Evolutionary conservation across 306 rosid species (phyloP), one percentile per base, ranked within the genome.

Genomic region (Purshia tridentata): DNA sequence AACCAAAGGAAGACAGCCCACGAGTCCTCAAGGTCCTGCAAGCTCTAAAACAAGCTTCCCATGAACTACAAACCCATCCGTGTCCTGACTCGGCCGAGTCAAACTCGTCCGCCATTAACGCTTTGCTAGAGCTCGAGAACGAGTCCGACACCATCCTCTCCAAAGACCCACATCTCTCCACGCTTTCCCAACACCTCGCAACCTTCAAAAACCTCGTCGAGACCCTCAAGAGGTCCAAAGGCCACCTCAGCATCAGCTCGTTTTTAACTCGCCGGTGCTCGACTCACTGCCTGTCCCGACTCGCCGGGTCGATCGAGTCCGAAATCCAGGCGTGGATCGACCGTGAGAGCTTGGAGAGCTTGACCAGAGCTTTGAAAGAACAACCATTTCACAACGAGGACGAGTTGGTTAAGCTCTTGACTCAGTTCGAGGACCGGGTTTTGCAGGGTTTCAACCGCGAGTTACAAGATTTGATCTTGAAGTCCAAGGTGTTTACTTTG

Each of bases 311-410:
- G 0, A 94, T 93, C 73, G 87, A 84, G 68, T 71, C 86, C 18
- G 94, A 94, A 74, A 85, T 94, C 67, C 97, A 94, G 67, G 84
- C 89, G 0, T 94, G 98, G 98, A 94, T 94, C 44, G 96, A 91
- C 74, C 94, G 96, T 6, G 88, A 89, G 80, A 85, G 86, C 54
- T 14, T 88, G 6, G 79, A 82, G 11, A 11, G 54, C n/a, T 72
- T 94, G 64, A 71, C 84, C 1, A 53, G 71, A 4, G 58, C 66
- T 12, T 80, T 90, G 14, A 48, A 69, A 12, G 79, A 77, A 6
- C 84, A 68, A 0, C 9, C 13, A 9, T 9, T 29, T 50, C 19
- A 2, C 16, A 37, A 80, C 66, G 76, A 86, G 50, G 74, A 67
- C 63, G 83, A 81, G 74, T 70, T 80, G 79, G 41, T 75, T 19